Percentiles rank a stretch among this genome's conserved stretches.
phyloP scores from a whole-genome alignment of 139 green algal genomes.

The Picochlorum costavermella region DNA sequence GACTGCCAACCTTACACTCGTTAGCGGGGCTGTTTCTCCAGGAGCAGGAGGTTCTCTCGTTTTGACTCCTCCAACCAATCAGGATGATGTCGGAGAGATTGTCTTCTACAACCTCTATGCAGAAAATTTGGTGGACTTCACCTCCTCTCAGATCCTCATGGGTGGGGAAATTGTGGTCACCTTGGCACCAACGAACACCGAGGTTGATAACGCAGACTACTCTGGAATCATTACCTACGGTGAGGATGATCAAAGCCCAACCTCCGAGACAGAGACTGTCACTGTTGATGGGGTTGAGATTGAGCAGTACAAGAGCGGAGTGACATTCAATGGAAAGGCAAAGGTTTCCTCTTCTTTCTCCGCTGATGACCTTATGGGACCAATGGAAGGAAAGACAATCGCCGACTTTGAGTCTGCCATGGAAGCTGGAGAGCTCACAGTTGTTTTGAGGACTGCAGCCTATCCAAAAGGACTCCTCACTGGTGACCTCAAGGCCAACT shows the following conservation, averaged over 20 bases:
- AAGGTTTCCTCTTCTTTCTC: not conserved
- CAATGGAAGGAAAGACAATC: slow-evolving; percentile 4
- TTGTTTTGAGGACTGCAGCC: not conserved
- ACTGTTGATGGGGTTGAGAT: not conserved
- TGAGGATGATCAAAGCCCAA: not conserved
- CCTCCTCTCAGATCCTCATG: not conserved
- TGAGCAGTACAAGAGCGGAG: not conserved
- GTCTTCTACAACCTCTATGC: too few species aligned
- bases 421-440: not conserved
- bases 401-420: not conserved
- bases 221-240: not conserved
- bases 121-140: not conserved
- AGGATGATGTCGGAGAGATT: too few species aligned
- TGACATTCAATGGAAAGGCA: not conserved
- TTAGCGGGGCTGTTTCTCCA: too few species aligned
- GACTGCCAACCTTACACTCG: too few species aligned
- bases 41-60: too few species aligned
- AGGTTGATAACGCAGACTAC: slow-evolving; percentile 2
- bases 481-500: not conserved
- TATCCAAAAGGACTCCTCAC: not conserved
- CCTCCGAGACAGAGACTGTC: not conserved
- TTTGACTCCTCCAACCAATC: too few species aligned
- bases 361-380: not conserved
- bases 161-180: not conserved
- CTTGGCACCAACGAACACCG: not conserved